Base-by-base conservation (phyloP, 305 asterid genomes). In the Caryopteris hybrid region DNA sequence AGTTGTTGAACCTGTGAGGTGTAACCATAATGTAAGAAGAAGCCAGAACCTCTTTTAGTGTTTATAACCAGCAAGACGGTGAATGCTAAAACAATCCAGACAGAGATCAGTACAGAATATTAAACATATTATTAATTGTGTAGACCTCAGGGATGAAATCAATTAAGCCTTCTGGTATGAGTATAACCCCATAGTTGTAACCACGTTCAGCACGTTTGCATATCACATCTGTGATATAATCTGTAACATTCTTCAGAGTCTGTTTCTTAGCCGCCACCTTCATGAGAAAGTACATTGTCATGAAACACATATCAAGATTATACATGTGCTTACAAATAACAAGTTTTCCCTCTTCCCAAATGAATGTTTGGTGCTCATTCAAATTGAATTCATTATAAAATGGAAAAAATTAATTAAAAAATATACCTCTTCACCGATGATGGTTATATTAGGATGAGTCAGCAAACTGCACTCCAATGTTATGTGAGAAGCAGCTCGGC, bases 401-500 rank as follows among this genome's bases (percentile, higher is more conserved):
- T 34, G 31, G 58, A 11, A 13, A n/a, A 29, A 73, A 48, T 14
- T 25, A 50, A 3, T 3, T 31, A 3, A 31, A 4, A 31, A 31
- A 8, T 67, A 86, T 85, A 91, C 99, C 98, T 94, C 99, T 87
- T 94, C 99, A 66, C 99, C 99, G 75, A 94, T 84, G 55, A 94
- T 91, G 70, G 98, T 91, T 76, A 94, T 73, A 79, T 94, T 94
- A 60, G 99, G 98, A 80, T 91, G 99, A 66, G 99, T 94, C 81
- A 89, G 97, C 83, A 91, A 70, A 52, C 97, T 96, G 76, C 99
- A 94, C 85, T 94, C 99, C 57, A 94, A 72, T 54, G 99, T 94
- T 64, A 94, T 94, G 85, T 94, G 99, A 69, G 99, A 94, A 73
- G 97, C 97, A 76, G 99, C 89, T 82, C 99, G 96, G 9, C 99